These are phyloP conservation scores for Phyllosticta citrichinensis DNA, from an alignment of 2,329 filamentous ascomycete genomes.

Conservation along the genomic window DNA sequence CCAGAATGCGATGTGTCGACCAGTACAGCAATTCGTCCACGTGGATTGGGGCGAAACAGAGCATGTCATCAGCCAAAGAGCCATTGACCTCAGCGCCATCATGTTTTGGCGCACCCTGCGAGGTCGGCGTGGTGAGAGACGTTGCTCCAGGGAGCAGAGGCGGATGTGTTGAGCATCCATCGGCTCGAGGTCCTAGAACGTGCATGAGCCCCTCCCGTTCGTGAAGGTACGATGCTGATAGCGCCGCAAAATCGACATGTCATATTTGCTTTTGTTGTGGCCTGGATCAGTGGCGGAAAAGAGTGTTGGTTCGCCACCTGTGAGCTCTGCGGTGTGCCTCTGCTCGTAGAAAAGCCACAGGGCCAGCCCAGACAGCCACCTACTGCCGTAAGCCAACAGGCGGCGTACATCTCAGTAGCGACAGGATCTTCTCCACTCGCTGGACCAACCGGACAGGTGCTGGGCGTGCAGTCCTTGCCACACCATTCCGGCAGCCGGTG, in stretches of 20 bases:
- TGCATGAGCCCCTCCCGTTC: neutral
- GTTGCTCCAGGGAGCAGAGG: neutral
- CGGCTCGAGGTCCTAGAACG: neutral
- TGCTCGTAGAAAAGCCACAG: neutral
- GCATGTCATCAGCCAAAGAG: neutral
- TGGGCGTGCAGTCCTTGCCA: neutral
- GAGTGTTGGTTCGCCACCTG: neutral
- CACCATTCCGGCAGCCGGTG: neutral
- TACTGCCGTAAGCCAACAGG: neutral
- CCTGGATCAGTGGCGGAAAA: neutral
- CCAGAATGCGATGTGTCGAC: neutral
- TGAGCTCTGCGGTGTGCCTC: neutral
- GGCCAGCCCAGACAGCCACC: neutral
- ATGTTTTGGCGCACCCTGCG: neutral
- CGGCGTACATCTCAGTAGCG: neutral
- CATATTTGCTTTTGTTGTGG: neutral
- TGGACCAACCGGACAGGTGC: neutral
- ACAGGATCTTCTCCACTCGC: neutral
- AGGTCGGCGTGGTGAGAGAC: neutral
- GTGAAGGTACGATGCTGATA: neutral
- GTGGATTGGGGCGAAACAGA: neutral
- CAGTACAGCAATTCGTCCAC: neutral
- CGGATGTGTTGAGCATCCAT: neutral
- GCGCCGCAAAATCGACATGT: neutral
- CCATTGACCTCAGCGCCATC: neutral